phyloP scores from a whole-genome alignment of 495 filamentous ascomycete species.

The Tuber umbilicatum region DNA sequence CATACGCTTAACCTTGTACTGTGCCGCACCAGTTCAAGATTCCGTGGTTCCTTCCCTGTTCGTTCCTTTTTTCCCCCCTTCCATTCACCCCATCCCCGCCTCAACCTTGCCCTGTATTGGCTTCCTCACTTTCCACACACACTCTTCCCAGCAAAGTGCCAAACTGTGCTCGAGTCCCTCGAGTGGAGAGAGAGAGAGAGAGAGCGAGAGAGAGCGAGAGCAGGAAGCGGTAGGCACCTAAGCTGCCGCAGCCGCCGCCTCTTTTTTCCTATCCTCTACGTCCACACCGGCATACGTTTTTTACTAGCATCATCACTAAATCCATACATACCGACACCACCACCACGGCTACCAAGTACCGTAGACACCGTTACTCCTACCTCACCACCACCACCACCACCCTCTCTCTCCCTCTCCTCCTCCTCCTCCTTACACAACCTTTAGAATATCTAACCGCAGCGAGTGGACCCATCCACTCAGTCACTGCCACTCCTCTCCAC shows the following conservation, averaged over 20 bases:
- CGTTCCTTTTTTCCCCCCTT: slow-evolving; percentile 15
- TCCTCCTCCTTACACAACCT: neutral
- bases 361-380: neutral
- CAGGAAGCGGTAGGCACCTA: slow-evolving; percentile 6
- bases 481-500: neutral
- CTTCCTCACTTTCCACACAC: slow-evolving; percentile 17
- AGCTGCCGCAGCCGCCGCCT: slow-evolving; percentile 27
- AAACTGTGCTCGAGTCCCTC: neutral
- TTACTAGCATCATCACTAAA: neutral
- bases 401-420: neutral
- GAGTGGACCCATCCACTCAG: neutral
- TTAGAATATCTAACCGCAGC: neutral
- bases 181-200: too few relatives aligned
- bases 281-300: neutral
- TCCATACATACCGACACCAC: neutral
- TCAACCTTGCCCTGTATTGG: slow-evolving; percentile 25
- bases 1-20: neutral
- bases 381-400: neutral
- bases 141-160: neutral
- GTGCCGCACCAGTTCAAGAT: neutral
- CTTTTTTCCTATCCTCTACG: slow-evolving; percentile 9
- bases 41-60: slow-evolving; percentile 2
- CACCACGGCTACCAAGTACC: neutral
- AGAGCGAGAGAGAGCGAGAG: neutral
- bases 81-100: slow-evolving; percentile 25